These are phyloP conservation scores for Candida lessepsii DNA, from an alignment of 805 yeast genomes.

Conservation along the genomic window DNA sequence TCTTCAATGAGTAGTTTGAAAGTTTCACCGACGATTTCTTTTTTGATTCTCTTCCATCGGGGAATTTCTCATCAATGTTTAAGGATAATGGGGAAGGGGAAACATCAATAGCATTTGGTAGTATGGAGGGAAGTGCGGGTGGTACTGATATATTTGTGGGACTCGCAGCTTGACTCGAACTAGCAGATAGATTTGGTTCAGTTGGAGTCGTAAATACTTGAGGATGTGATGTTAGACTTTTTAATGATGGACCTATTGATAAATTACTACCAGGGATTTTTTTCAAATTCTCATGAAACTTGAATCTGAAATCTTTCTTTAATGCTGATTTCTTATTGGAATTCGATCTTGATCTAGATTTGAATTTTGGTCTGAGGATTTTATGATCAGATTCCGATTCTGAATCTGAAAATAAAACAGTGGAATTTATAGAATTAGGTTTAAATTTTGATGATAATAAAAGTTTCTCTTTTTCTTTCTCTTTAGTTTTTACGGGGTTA, in stretches of 20 bases:
- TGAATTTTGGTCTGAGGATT: constrained; percentile 11
- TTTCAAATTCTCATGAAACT: constrained; percentile 16
- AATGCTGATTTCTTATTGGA: constrained; percentile 14
- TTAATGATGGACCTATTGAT: neutral
- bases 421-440: constrained; percentile 9
- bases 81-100: constrained; percentile 27
- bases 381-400: constrained; percentile 32
- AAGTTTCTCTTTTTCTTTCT: neutral
- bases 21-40: constrained; percentile 2
- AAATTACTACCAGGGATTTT: constrained; percentile 3
- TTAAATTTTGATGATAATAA: constrained; percentile 8
- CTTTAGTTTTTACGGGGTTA: constrained; percentile 3
- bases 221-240: neutral
- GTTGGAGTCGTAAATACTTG: constrained; percentile 1
- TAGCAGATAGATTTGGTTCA: neutral
- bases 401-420: constrained; percentile 34
- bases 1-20: constrained; percentile 21
- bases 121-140: neutral
- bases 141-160: constrained; percentile 3
- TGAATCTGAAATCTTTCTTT: constrained; percentile 26
- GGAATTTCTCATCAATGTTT: constrained; percentile 10
- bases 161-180: constrained; percentile 2
- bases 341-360: constrained; percentile 17
- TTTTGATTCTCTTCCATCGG: constrained; percentile 6
- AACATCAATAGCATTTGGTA: constrained; percentile 1